A percentile compares a stretch with the other conserved stretches of the same genome.
Conservation (phyloP, 2,329 filamentous ascomycete genomes). For the Cladosporium sp. region DNA sequence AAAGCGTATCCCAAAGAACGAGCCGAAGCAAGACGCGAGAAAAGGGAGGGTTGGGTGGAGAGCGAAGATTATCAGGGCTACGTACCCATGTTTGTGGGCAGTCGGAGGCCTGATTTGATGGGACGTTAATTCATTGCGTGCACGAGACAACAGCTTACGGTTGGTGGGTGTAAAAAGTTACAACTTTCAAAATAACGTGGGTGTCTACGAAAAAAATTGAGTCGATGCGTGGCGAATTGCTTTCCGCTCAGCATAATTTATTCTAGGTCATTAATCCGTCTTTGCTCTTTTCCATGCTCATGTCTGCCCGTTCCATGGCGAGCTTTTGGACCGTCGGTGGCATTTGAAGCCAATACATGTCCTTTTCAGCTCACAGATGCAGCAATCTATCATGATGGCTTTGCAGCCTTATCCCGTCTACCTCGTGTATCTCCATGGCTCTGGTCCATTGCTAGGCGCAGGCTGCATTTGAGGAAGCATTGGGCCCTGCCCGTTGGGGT, state of each 20-base stretch:
- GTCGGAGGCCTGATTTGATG: neutral
- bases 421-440: conserved; percentile 1
- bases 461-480: conserved; percentile 29
- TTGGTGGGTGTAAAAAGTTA: too few species aligned
- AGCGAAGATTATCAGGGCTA: neutral
- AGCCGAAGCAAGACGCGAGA: neutral
- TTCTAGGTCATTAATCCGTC: neutral
- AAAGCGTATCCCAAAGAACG: neutral
- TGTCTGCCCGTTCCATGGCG: neutral
- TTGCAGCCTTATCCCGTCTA: neutral
- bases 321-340: neutral
- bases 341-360: neutral
- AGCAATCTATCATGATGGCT: neutral
- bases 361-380: neutral
- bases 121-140: neutral
- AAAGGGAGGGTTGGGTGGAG: neutral
- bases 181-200: too few species aligned
- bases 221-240: neutral
- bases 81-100: neutral
- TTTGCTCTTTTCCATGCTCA: neutral
- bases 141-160: too few species aligned
- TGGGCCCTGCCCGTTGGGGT: conserved; percentile 14
- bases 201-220: neutral
- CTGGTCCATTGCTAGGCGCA: neutral
- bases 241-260: neutral